Conservation (phyloP, 768 basidiomycete species). For the Podaxis mareebaensis region DNA sequence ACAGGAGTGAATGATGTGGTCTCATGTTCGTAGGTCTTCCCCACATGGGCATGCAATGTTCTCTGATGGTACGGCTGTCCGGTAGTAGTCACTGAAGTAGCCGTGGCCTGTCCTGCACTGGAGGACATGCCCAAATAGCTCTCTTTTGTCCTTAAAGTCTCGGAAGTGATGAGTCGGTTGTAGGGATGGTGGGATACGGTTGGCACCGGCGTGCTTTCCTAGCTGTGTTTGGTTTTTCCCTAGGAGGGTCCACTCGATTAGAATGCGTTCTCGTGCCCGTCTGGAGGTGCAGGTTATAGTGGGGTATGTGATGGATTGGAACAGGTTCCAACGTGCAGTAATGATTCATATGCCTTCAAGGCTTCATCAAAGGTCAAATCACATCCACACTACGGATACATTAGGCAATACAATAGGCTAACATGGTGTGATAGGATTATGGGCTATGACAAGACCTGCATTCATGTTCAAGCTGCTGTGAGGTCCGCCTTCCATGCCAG, state of each 20-base stretch:
- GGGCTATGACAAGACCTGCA: background rate
- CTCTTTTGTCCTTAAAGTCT: background rate
- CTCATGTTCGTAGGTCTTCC: background rate
- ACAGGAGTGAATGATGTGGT: background rate
- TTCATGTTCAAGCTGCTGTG: background rate
- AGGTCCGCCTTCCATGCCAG: slow-evolving; percentile 39
- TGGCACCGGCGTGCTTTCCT: background rate
- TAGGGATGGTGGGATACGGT: background rate
- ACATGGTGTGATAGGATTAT: no score
- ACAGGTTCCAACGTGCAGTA: no score
- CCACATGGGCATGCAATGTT: background rate
- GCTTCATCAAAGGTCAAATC: no score
- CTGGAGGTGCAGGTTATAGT: background rate
- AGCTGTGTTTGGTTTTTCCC: background rate
- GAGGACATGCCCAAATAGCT: background rate
- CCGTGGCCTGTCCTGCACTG: background rate
- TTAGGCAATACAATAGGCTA: no score
- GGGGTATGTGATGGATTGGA: background rate
- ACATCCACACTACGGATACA: no score
- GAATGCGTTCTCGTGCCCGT: background rate
- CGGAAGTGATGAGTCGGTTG: background rate
- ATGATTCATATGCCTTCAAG: no score
- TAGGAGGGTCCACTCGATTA: background rate
- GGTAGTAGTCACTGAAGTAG: background rate
- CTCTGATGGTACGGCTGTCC: background rate